Evolutionary conservation across 2,329 filamentous ascomycete species (phyloP), one percentile per base, ranked within the genome.

Genomic region (Sporothrix protearum): DNA sequence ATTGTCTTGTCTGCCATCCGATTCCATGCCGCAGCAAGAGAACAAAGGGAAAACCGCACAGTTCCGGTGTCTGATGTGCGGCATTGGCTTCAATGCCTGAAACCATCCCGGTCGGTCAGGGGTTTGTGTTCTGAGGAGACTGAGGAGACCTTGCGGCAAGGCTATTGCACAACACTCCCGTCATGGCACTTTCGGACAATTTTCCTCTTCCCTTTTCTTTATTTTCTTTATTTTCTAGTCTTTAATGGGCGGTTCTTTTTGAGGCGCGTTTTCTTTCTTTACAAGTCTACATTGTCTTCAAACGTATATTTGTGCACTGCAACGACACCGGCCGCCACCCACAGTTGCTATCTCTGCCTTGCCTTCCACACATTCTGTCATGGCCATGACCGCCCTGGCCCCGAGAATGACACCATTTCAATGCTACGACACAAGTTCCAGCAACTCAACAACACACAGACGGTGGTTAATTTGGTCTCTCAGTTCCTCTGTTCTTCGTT

Each of bases 21-120:
- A 45, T 64, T 39, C 12, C 12, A 45, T 3, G 14, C 33, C 1
- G 28, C 10, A 16, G 36, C 5, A 63, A 25, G 57, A n/a, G n/a
- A 47, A 22, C 6, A 42, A 45, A 64, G 25, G 28, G 39, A 42
- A 67, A 66, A 49, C 10, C 12, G 28, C 25, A 45, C 68, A 69
- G 53, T 45, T 69, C 53, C 36, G n/a, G 36, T 61, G 68, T 69
- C 68, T 69, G 68, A 69, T 69, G 33, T 42, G 47, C 66, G 68
- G 49, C 55, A 30, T 39, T 8, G 59, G 2, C n/a, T 14, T 36
- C n/a, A 22, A 8, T 28, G 36, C 22, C 63, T 69, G 68, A 69
- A 69, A 69, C 68, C 36, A 47, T 61, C 53, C 68, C 22, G 51
- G 53, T 36, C 49, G 25, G 49, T 64, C 39, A 39, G 59, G 55